phyloP scores from a whole-genome alignment of 192 early-diverging fungal genomes.

The Backusella morwellensis region DNA sequence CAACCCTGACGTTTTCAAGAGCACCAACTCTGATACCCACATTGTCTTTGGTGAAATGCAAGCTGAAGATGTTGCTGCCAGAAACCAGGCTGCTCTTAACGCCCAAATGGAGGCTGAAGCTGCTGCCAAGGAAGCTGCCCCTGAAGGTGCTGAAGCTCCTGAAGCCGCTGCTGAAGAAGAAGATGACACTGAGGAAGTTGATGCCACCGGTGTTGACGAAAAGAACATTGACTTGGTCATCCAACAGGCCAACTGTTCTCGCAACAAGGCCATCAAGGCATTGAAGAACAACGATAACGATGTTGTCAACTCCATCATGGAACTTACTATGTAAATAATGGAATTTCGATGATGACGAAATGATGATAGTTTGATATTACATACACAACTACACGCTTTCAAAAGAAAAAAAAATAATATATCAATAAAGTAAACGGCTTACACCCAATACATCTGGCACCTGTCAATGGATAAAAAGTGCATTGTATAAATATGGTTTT shows the following conservation, averaged over 20 bases:
- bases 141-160: constrained; percentile 43
- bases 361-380: background rate
- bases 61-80: constrained; percentile 78
- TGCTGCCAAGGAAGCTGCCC: constrained; percentile 41
- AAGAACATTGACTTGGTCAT: constrained; percentile 97
- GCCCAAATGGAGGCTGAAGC: constrained; percentile 59
- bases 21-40: constrained; percentile 85
- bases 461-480: background rate
- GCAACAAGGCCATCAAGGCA: constrained; percentile 89
- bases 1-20: constrained; percentile 93
- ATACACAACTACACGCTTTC: background rate
- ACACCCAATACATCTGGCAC: too few relatives aligned
- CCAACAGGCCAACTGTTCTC: constrained; percentile 82
- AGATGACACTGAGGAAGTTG: constrained; percentile 75
- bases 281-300: constrained; percentile 86
- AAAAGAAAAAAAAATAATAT: background rate
- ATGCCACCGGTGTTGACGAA: constrained; percentile 80
- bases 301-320: constrained; percentile 98
- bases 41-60: constrained; percentile 96
- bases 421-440: background rate
- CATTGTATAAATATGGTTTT: background rate
- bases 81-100: constrained; percentile 69
- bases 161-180: constrained; percentile 54
- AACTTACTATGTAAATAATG: background rate
- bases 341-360: background rate